These are phyloP conservation scores for Ascochyta pisi DNA, from an alignment of 2,329 filamentous ascomycete species.

Conservation along the genomic window DNA sequence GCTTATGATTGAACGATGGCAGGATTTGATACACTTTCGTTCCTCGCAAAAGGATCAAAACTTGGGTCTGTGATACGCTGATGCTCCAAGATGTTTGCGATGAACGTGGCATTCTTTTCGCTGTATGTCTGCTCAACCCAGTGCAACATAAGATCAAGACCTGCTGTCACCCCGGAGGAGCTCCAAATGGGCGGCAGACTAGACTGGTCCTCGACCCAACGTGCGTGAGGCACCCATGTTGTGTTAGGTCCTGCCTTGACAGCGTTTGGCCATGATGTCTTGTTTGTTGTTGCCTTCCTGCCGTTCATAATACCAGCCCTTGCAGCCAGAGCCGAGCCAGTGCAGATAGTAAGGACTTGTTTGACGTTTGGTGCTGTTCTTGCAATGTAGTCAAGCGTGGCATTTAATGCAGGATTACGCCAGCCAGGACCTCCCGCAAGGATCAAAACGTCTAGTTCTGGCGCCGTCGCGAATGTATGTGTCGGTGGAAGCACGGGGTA, in stretches of 20 bases:
- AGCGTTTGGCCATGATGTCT: conserved; percentile 45
- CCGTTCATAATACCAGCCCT: conserved; percentile 66
- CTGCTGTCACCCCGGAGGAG: conserved; percentile 67
- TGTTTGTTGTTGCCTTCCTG: conserved; percentile 56
- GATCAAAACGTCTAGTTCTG: conserved; percentile 66
- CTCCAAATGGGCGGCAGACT: conserved; percentile 60
- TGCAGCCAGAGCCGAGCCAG: conserved; percentile 65
- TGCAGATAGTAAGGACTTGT: conserved; percentile 70
- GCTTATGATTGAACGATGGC: not conserved
- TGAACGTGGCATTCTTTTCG: conserved; percentile 56
- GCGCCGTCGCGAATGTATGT: conserved; percentile 61
- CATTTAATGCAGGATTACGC: conserved; percentile 33
- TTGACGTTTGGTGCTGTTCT: conserved; percentile 57
- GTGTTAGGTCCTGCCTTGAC: conserved; percentile 57
- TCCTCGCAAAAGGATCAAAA: conserved; percentile 62
- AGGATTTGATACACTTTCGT: conserved; percentile 14
- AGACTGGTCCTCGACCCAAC: conserved; percentile 70
- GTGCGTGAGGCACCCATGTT: conserved; percentile 65
- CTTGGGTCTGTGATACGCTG: conserved; percentile 58
- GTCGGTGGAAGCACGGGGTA: conserved; percentile 53
- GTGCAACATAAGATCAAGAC: conserved; percentile 65
- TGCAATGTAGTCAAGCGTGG: conserved; percentile 57
- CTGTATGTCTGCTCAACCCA: conserved; percentile 62
- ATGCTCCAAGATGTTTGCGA: conserved; percentile 66
- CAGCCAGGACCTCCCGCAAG: conserved; percentile 68